These are phyloP conservation scores for Ceriops zippeliana DNA, from an alignment of 345 rosid species.

Conservation along the genomic window DNA sequence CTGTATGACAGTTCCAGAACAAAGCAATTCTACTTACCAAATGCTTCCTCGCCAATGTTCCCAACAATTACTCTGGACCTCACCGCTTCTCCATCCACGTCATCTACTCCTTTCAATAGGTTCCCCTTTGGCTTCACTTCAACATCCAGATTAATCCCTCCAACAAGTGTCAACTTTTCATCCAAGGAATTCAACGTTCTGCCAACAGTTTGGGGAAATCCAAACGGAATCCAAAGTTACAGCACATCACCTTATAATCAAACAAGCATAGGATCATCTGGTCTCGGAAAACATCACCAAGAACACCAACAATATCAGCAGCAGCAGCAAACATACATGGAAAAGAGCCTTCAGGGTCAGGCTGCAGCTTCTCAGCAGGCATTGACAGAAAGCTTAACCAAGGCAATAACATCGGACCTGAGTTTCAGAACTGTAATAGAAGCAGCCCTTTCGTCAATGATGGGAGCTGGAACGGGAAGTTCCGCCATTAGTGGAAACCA, in stretches of 20 bases:
- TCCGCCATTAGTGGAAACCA: not conserved
- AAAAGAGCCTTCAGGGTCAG: slow-evolving; percentile 24
- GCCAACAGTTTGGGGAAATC: slow-evolving; percentile 44
- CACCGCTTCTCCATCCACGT: slow-evolving; percentile 46
- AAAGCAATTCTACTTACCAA: slow-evolving; percentile 43
- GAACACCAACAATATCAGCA: slow-evolving; percentile 12
- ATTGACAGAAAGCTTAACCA: slow-evolving; percentile 17
- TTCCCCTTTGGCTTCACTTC: slow-evolving; percentile 33
- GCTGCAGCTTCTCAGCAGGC: slow-evolving; percentile 32
- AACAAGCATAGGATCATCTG: slow-evolving; percentile 26
- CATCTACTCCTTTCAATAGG: slow-evolving; percentile 38
- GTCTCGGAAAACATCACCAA: slow-evolving; percentile 34
- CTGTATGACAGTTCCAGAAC: slow-evolving; percentile 46
- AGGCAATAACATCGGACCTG: slow-evolving; percentile 19
- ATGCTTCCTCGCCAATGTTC: slow-evolving; percentile 36
- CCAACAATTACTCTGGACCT: slow-evolving; percentile 91
- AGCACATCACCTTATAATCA: slow-evolving; percentile 25
- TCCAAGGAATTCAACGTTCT: slow-evolving; percentile 39
- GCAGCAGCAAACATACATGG: slow-evolving; percentile 16
- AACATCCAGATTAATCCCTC: slow-evolving; percentile 36
- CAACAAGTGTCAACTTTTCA: slow-evolving; percentile 50
- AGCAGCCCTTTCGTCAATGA: slow-evolving; percentile 69
- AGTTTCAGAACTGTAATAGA: slow-evolving; percentile 38
- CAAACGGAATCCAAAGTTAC: slow-evolving; percentile 32
- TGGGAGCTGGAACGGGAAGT: slow-evolving; percentile 32